Evolutionary conservation across 768 basidiomycete genomes (phyloP), one percentile per base, ranked within the genome.

Genomic region (Lactarius evosmus): DNA sequence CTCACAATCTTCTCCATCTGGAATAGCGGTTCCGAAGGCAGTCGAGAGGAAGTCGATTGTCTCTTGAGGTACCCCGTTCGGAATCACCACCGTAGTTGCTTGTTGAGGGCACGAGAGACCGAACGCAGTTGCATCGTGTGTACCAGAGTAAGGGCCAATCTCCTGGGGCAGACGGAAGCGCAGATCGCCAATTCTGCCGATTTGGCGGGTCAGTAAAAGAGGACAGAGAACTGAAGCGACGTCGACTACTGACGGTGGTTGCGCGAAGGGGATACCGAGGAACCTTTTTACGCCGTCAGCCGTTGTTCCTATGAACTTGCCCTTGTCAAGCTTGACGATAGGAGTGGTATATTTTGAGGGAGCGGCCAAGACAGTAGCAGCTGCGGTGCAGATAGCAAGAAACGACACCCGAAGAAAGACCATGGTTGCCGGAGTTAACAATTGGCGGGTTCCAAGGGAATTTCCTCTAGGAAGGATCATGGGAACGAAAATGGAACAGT

Each of bases 191-290:
- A 72, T 66, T 16, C 77, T 78, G 33, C 9, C 34, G 34, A 8
- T 34, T 22, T 12, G 16, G 22, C 32, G 52, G 36, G 27, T 44
- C 16, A n/a, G 36, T 22, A 3, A 33, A n/a, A 19, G 30, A 46
- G 11, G n/a, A 27, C 22, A 40, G 58, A 44, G 11, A 33, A 36
- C 29, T 2, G 46, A 27, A 12, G 30, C 30, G 22, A 50, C 61
- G 36, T 17, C 33, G 38, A 33, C 51, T 58, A 57, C 75, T 9
- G 67, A 80, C 77, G 75, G 76, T 34, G 77, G 74, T 30, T 74
- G 69, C 6, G 78, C 76, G 44, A 75, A 80, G 0, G 76, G 79
- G 11, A 80, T 77, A 7, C 79, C 79, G 1, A 79, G 70, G 60
- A 76, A 80, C 30, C 67, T 64, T 9, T 67, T 65, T 0, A 74